Evolutionary conservation across 2,329 filamentous ascomycete genomes (phyloP), one percentile per base, ranked within the genome.

Genomic region (Meredithiella fracta): DNA sequence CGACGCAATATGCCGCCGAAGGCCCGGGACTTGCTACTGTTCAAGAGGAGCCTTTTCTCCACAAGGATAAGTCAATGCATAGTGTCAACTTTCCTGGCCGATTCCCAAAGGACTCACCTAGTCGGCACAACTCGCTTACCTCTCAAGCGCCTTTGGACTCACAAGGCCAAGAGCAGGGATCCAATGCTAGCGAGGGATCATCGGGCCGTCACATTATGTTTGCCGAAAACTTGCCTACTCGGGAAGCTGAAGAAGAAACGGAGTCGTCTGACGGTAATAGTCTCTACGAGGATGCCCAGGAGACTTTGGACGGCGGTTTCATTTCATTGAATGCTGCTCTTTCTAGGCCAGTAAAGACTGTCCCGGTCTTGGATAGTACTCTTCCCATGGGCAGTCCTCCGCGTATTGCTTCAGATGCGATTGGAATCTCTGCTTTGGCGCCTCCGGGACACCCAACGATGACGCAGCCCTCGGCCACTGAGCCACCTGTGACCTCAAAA

Each of bases 261-360:
- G 57, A 58, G n/a, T 69, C 66, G 3, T 65, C 65, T 1, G 78
- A 80, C 56, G 69, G 69, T 14, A 71, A 69, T 52, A 82, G 77
- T 59, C 74, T 86, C 23, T 90, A 86, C 64, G 87, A 82, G 60
- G 86, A 90, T 66, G 85, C 85, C 1, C 83, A 83, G 55, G 86
- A 90, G 66, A 83, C 88, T 59, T 69, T 84, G 0, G 81, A 86
- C 14, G 40, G 76, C 75, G 85, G 82, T 0, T 90, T 87, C 62
- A 73, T 80, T 63, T 89, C 84, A 3, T 72, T 90, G 6, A 76
- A 89, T 65, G 85, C 85, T 9, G 77, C 89, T 7, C 74, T 87
- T 1, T 51, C 51, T 34, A 77, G 82, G 20, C 79, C 74, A 50
- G 79, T 83, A 2, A n/a, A 38, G 2, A 6, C 47, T 7, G 47